Base-by-base conservation (phyloP, 225 moss, liverwort and hornwort genomes). In the Neckera pumila region DNA sequence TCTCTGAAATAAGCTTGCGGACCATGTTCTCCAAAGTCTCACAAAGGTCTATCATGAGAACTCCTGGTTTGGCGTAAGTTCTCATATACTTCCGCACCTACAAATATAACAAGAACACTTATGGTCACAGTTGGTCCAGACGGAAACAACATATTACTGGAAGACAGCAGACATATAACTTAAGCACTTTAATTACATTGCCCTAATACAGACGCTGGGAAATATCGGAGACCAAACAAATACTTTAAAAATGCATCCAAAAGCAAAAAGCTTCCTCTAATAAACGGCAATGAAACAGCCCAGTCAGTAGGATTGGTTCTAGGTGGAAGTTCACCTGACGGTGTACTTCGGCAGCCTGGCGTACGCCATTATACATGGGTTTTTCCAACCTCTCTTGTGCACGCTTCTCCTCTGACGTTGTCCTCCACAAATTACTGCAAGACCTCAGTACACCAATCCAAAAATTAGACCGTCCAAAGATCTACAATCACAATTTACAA, bases 1-100 rank as follows among this genome's bases (percentile, higher is more conserved):
- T 96, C 91, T 95, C 98, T 65, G 82, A 92, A 91, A 98, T 98
- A 33, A 98, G 97, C 93, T 96, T 97, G 83, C 98, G 95, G 79
- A 98, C 98, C 96, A 96, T 95, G 90, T 98, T 92, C 93, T 98
- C 97, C 85, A 98, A 86, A 43, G 97, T 97, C 82, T 98, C 96
- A 85, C 98, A 98, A 60, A 98, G 92, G 85, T 98, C 97, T 63
- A 95, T 89, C 96, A 98, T 96, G 21, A 92, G 86, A n/a, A 97
- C 92, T 81, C 98, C 97, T 78, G 98, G 98, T 91, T 97, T 96
- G n/a, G 92, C 95, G 80, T 95, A 95, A 21, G 90, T 96, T 88
- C 93, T 92, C 3, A 98, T 96, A 66, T 98, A 98, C 85, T 94
- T 95, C 42, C 98, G 98, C 45, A 98, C 98, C 96, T 98, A 89